phyloP scores from a whole-genome alignment of 495 filamentous ascomycete species.

The Elasticomyces elasticus region DNA sequence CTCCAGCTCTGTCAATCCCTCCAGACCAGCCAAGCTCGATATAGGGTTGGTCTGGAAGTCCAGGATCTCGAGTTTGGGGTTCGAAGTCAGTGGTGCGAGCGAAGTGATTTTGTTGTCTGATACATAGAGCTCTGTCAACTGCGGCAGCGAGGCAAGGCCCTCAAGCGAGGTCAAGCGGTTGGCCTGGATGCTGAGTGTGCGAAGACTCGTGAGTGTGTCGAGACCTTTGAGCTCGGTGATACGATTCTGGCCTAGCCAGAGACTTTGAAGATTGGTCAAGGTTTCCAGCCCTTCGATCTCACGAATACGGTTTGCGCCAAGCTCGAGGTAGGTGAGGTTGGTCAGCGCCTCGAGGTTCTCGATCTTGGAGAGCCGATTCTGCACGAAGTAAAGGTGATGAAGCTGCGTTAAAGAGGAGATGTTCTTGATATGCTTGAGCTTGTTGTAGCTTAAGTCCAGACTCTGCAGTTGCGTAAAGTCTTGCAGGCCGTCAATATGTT shows the following conservation, averaged over 20 bases:
- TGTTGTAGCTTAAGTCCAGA: conserved; percentile 94
- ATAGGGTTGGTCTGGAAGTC: conserved; percentile 91
- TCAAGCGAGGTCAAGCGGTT: conserved; percentile 80
- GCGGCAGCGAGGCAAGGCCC: conserved; percentile 60
- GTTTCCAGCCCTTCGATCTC: conserved; percentile 80
- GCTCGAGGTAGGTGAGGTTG: conserved; percentile 69
- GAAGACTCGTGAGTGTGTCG: conserved; percentile 61
- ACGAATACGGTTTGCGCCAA: conserved; percentile 84
- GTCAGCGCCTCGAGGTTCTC: conserved; percentile 70
- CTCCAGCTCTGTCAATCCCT: conserved; percentile 58
- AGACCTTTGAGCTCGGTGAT: conserved; percentile 78
- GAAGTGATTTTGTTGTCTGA: conserved; percentile 89
- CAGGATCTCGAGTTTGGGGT: conserved; percentile 58
- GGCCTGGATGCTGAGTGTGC: conserved; percentile 90
- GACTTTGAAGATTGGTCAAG: conserved; percentile 63
- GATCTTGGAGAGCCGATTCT: conserved; percentile 85
- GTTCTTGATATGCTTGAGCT: conserved; percentile 96
- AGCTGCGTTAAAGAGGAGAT: conserved; percentile 68
- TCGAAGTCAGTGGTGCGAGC: conserved; percentile 64
- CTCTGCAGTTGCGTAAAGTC: conserved; percentile 60
- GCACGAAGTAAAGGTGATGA: conserved; percentile 82
- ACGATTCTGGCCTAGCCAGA: conserved; percentile 98
- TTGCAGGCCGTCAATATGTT: conserved; percentile 75
- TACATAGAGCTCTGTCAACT: conserved; percentile 91
- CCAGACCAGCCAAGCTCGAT: conserved; percentile 60